These are phyloP conservation scores for Bertia moriformis DNA, from an alignment of 2,329 filamentous ascomycete genomes.

Conservation along the genomic window DNA sequence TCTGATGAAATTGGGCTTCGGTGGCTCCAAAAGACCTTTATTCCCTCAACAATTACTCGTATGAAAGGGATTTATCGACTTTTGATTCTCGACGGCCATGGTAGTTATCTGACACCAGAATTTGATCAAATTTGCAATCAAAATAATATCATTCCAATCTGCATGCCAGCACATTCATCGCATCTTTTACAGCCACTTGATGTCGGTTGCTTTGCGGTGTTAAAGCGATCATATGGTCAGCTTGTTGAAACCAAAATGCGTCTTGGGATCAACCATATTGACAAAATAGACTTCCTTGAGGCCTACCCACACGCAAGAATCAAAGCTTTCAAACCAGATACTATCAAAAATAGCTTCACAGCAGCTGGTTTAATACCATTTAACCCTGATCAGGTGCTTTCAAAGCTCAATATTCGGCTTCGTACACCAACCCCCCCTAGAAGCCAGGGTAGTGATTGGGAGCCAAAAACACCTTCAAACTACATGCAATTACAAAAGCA, in stretches of 20 bases:
- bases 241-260: background rate
- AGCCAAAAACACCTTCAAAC: background rate
- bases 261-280: background rate
- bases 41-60: no score
- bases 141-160: no score
- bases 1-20: no score
- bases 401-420: background rate
- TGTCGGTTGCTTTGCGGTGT: no score
- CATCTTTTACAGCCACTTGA: no score
- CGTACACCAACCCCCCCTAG: background rate
- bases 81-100: no score
- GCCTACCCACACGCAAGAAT: background rate
- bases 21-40: no score
- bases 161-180: no score
- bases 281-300: background rate
- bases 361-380: background rate
- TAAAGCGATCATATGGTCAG: background rate
- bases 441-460: background rate
- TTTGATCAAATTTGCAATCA: no score
- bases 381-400: background rate
- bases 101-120: no score
- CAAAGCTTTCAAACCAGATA: background rate
- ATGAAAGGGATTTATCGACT: no score
- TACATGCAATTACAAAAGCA: background rate
- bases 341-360: background rate